phyloP scores from a whole-genome alignment of 2,329 filamentous ascomycete species.

The Fusarium poae region DNA sequence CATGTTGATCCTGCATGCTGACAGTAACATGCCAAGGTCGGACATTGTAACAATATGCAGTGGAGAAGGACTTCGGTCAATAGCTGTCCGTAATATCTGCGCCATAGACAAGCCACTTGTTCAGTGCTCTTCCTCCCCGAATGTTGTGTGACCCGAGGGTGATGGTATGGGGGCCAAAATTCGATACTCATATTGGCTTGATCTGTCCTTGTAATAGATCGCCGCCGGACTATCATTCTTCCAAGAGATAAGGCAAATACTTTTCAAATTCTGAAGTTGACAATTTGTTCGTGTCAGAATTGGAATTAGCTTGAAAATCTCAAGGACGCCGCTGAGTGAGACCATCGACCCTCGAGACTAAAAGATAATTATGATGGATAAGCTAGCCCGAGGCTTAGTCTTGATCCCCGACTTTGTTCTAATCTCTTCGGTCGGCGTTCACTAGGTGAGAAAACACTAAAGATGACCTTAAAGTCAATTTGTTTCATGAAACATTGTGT shows the following conservation, averaged over 20 bases:
- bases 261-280: neutral
- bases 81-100: neutral
- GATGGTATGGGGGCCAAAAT: neutral
- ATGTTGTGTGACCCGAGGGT: neutral
- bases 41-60: neutral
- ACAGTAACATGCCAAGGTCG: neutral
- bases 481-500: neutral
- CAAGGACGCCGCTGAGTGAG: neutral
- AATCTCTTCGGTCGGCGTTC: neutral
- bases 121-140: neutral
- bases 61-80: neutral
- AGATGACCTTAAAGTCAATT: neutral
- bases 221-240: neutral
- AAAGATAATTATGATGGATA: neutral
- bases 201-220: neutral
- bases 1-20: neutral
- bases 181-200: neutral
- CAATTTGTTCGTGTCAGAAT: neutral
- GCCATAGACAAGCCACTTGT: neutral
- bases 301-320: neutral
- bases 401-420: neutral
- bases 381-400: neutral
- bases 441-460: neutral
- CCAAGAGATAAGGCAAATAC: neutral
- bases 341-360: neutral